Evolutionary conservation across 2,329 filamentous ascomycete species (phyloP).

Genomic region (Verticillium klebahnii): DNA sequence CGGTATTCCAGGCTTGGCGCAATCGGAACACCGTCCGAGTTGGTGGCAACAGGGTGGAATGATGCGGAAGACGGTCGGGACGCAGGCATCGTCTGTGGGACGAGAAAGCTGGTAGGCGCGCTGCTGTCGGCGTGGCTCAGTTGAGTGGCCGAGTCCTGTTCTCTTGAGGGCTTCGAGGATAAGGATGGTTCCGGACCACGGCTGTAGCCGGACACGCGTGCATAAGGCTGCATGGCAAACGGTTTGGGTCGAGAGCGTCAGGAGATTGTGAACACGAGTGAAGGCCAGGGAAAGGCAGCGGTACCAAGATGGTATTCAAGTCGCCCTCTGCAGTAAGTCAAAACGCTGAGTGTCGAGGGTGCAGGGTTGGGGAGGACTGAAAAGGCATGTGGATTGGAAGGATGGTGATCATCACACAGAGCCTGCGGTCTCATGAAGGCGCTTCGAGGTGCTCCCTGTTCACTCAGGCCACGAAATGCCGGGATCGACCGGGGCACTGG

Average conservation of each 20-base stretch:
- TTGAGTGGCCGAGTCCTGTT: constrained; percentile 9
- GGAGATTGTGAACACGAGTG: not conserved
- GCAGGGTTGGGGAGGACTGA: not conserved
- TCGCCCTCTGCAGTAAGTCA: not conserved
- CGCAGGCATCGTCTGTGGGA: not conserved
- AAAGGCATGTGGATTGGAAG: not conserved
- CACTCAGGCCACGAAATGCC: too few relatives aligned
- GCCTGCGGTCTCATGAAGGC: not conserved
- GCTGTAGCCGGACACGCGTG: constrained; percentile 16
- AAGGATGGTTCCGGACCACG: not conserved
- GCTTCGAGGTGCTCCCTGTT: not conserved
- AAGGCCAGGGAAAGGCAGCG: not conserved
- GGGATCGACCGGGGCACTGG: not conserved
- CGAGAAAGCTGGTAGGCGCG: constrained; percentile 9
- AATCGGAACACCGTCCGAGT: constrained; percentile 14
- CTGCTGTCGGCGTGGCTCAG: constrained; percentile 7
- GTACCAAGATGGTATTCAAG: not conserved
- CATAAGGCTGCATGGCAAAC: constrained; percentile 23
- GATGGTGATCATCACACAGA: not conserved
- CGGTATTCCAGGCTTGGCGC: constrained; percentile 8
- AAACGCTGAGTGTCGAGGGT: not conserved
- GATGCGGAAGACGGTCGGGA: not conserved
- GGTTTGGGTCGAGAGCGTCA: not conserved
- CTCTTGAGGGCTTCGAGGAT: constrained; percentile 17
- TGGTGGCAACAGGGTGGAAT: not conserved